Evolutionary conservation across 1,284 basidiomycete species (phyloP), one percentile per base, ranked within the genome.

Genomic region (Boletus semigastroideus): DNA sequence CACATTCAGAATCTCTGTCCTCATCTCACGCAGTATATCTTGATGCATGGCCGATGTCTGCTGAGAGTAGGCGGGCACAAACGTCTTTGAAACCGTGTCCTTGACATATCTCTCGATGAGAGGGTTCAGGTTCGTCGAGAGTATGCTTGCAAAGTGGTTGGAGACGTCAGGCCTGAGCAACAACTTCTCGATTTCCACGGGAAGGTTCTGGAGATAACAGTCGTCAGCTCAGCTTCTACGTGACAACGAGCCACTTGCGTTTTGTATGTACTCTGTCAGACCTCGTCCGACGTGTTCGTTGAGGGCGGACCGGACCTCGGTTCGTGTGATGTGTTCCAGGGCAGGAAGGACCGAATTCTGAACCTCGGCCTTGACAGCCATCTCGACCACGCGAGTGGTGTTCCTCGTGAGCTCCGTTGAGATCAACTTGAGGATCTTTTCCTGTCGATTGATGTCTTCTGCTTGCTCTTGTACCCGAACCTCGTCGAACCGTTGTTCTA

Each of bases 341-440:
- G 87, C 81, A 12, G 90, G 90, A 16, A 92, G 73, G 13, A 93
- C 88, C 0, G 87, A 89, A 60, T 78, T 84, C 64, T 87, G 86
- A 13, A 92, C 84, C 67, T 92, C 88, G 48, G 74, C 76, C 73
- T 89, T 90, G 61, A 93, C 86, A 10, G 90, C 89, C 74, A 84
- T 78, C 71, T 92, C 90, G 40, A 93, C 89, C 38, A 92, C 87
- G 12, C 87, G 80, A 7, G 87, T 89, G 8, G 90, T 92, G 62
- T 92, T 92, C 72, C 84, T 83, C 8, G 87, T 91, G 48, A 92
- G 74, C 67, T 92, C 88, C 2, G 80, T 89, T 16, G 89, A 91
- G 59, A 92, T 91, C 40, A 92, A 74, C 72, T 91, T 91, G 62
- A 92, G 73, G 55, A 92, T 87, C 69, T 87, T 90, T 71, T 93